Conservation (phyloP, 805 yeast species). For the Ogataea philodendri region DNA sequence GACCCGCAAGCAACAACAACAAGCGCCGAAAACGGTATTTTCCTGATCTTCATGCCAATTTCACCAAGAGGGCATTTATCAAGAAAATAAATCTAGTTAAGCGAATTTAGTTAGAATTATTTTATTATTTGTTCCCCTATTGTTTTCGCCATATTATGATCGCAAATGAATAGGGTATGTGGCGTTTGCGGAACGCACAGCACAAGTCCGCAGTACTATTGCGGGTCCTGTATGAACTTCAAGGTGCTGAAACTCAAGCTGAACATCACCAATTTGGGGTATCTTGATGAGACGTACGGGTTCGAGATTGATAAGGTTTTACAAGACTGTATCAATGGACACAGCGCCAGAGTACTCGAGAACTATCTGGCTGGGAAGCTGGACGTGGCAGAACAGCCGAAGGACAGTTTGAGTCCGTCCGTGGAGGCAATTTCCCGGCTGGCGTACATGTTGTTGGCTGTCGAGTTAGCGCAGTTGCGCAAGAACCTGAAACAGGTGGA, state of each 20-base stretch:
- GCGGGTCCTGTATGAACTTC: conserved; percentile 30
- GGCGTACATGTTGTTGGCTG: conserved; percentile 32
- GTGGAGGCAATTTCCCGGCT: conserved; percentile 28
- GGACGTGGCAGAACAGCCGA: conserved; percentile 1
- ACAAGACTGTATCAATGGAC: conserved; percentile 27
- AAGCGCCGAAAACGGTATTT: conserved; percentile 2
- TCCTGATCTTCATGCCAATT: conserved; percentile 6
- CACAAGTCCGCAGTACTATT: conserved; percentile 16
- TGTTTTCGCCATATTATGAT: too few relatives aligned
- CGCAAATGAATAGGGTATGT: conserved; percentile 12
- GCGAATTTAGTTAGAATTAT: background rate
- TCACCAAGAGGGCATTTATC: background rate
- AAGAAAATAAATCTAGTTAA: background rate
- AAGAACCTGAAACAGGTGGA: conserved; percentile 15
- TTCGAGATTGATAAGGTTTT: conserved; percentile 26
- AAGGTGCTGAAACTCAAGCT: conserved; percentile 27
- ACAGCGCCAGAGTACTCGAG: conserved; percentile 19
- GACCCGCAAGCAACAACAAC: conserved; percentile 15
- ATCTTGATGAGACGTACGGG: conserved; percentile 18
- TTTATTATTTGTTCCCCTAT: conserved; percentile 1
- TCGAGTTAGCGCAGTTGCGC: conserved; percentile 25
- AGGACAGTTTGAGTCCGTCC: conserved; percentile 22
- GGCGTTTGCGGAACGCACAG: conserved; percentile 19
- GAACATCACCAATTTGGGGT: conserved; percentile 21
- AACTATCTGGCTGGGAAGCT: conserved; percentile 15